These are phyloP conservation scores for Corchorus olitorius DNA, from an alignment of 345 rosid species.

Conservation along the genomic window DNA sequence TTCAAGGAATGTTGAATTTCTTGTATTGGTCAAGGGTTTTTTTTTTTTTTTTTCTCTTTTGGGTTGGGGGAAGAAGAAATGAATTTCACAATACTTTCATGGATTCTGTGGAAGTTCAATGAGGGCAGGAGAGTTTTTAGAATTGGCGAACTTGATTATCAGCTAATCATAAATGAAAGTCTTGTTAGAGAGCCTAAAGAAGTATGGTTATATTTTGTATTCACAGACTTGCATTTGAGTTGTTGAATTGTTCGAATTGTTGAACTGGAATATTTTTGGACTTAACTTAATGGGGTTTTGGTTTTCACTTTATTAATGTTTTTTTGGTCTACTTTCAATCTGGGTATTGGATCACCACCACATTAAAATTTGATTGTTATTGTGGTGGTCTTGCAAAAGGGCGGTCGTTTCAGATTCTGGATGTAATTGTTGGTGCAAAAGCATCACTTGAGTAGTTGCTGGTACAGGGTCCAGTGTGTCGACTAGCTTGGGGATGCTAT, in stretches of 20 bases:
- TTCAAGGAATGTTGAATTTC: not conserved
- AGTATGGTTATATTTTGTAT: not conserved
- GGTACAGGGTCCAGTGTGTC: constrained; percentile 30
- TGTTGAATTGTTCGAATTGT: constrained; percentile 2
- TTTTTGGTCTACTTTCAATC: not conserved
- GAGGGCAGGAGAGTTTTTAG: not conserved
- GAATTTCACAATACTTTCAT: not conserved
- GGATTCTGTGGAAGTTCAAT: not conserved
- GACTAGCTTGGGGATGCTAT: constrained; percentile 21
- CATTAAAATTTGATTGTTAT: not conserved
- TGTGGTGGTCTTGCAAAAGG: not conserved
- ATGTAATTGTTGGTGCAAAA: not conserved
- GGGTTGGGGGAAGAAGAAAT: not conserved
- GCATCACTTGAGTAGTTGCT: not conserved
- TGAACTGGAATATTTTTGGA: not conserved
- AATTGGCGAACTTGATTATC: not conserved
- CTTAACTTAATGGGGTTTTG: not conserved
- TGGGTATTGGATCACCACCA: not conserved
- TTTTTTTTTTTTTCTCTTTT: no score
- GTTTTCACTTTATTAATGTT: not conserved
- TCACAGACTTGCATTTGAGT: not conserved
- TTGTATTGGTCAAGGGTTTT: no score
- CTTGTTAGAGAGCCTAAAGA: not conserved
- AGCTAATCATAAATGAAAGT: not conserved
- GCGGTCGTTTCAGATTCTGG: not conserved